These are phyloP conservation scores for Cladorrhinum sp. DNA, from an alignment of 2,329 filamentous ascomycete species.

Conservation along the genomic window DNA sequence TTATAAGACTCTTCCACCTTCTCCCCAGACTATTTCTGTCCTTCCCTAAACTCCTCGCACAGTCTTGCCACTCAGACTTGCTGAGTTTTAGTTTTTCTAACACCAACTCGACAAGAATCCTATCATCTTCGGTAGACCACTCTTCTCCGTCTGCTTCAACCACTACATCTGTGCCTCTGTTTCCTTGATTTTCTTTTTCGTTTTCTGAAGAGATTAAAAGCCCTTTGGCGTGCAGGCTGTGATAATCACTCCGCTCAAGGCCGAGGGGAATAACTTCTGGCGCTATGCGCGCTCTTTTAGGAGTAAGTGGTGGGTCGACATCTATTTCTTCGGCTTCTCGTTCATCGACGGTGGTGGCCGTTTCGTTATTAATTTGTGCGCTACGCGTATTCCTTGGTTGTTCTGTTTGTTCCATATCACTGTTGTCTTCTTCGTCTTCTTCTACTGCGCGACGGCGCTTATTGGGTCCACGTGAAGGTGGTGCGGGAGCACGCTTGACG, in stretches of 20 bases:
- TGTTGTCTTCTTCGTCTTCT: constrained; percentile 39
- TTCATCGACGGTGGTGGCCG: constrained; percentile 24
- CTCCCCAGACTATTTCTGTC: constrained; percentile 55
- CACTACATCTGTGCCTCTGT: constrained; percentile 35
- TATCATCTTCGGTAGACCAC: constrained; percentile 64
- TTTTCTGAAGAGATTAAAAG: constrained; percentile 18
- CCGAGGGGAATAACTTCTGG: constrained; percentile 60
- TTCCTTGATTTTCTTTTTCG: constrained; percentile 23
- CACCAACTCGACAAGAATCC: constrained; percentile 64
- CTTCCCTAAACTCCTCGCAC: constrained; percentile 60
- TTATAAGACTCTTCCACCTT: constrained; percentile 62
- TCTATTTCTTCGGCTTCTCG: constrained; percentile 21
- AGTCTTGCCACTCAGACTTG: constrained; percentile 66
- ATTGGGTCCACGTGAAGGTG: constrained; percentile 45
- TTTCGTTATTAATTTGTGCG: constrained; percentile 23
- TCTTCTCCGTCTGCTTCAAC: constrained; percentile 44
- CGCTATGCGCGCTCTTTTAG: constrained; percentile 59
- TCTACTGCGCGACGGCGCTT: constrained; percentile 51
- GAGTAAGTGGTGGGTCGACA: constrained; percentile 45
- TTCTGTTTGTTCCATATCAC: constrained; percentile 18
- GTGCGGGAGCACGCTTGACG: constrained; percentile 44
- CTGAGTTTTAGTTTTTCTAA: constrained; percentile 63
- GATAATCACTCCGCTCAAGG: constrained; percentile 57
- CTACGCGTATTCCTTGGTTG: background rate
- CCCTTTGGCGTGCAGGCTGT: constrained; percentile 42